Conservation (phyloP, 495 filamentous ascomycete species). For the Haplographium delicatum region DNA sequence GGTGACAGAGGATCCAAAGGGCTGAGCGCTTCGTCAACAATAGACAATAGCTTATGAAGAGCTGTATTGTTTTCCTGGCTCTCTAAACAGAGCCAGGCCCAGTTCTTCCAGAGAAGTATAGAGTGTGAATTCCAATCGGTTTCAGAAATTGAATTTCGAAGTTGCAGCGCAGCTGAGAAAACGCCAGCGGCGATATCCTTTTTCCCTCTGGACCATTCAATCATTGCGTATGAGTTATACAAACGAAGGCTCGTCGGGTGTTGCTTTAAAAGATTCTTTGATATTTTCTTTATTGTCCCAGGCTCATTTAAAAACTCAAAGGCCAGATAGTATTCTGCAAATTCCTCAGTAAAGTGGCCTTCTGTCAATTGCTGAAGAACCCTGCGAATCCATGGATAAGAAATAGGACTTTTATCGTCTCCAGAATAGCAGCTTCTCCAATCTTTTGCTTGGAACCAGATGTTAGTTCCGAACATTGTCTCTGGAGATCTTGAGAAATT, state of each 20-base stretch:
- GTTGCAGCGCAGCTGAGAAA: slow-evolving; percentile 58
- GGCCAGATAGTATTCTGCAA: slow-evolving; percentile 70
- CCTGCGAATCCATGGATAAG: slow-evolving; percentile 18
- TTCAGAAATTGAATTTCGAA: slow-evolving; percentile 40
- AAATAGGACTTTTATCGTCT: slow-evolving; percentile 8
- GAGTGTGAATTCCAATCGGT: neutral
- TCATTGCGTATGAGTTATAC: slow-evolving; percentile 74
- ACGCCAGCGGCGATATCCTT: slow-evolving; percentile 52
- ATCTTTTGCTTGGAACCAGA: neutral
- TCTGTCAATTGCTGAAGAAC: slow-evolving; percentile 50
- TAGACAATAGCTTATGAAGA: slow-evolving; percentile 26
- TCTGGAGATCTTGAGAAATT: slow-evolving; percentile 13
- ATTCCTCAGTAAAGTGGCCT: slow-evolving; percentile 35
- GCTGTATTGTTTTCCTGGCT: slow-evolving; percentile 39
- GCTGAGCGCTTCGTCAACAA: slow-evolving; percentile 23
- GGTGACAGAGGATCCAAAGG: slow-evolving; percentile 18
- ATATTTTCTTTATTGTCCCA: slow-evolving; percentile 57
- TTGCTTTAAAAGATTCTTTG: slow-evolving; percentile 66
- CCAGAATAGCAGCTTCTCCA: slow-evolving; percentile 11
- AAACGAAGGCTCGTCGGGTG: slow-evolving; percentile 58
- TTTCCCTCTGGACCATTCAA: slow-evolving; percentile 58
- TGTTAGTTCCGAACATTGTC: slow-evolving; percentile 2
- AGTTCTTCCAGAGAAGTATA: slow-evolving; percentile 60
- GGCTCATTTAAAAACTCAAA: slow-evolving; percentile 57
- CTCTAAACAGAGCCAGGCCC: slow-evolving; percentile 65